Evolutionary conservation across 495 filamentous ascomycete genomes (phyloP).

Genomic region (Xylaria cubensis): DNA sequence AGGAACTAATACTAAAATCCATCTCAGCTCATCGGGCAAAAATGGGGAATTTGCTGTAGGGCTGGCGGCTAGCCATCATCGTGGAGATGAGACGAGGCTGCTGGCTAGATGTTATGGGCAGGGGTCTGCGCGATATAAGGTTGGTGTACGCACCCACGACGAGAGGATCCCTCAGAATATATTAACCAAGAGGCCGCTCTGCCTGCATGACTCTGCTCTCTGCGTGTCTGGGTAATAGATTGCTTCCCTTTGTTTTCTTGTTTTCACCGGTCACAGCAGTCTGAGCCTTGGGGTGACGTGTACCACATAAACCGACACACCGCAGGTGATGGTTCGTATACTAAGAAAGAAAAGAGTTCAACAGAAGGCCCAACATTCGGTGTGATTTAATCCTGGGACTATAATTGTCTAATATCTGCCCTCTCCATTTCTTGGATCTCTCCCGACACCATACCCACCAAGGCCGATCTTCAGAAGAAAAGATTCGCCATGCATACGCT

Average conservation of each 20-base stretch:
- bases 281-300: conserved; percentile 10
- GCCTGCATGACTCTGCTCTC: not conserved
- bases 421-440: not conserved
- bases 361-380: not conserved
- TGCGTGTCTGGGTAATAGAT: not conserved
- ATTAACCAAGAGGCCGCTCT: not conserved
- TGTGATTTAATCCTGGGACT: not conserved
- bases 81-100: conserved; percentile 24
- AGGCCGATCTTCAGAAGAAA: not conserved
- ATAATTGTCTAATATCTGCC: conserved; percentile 1
- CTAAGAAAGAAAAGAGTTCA: not conserved
- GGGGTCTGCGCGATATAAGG: not conserved
- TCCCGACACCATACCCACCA: not conserved
- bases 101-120: not conserved
- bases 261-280: conserved; percentile 1
- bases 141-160: not conserved
- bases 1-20: not conserved
- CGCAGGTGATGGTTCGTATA: conserved; percentile 7
- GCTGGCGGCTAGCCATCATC: conserved; percentile 6
- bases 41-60: conserved; percentile 12
- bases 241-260: not conserved
- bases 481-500: conserved; percentile 2
- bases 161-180: not conserved
- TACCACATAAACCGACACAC: conserved; percentile 4
- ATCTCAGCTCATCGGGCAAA: conserved; percentile 12